Conservation (phyloP, 208 protist species). For the Acanthamoeba healyi region DNA sequence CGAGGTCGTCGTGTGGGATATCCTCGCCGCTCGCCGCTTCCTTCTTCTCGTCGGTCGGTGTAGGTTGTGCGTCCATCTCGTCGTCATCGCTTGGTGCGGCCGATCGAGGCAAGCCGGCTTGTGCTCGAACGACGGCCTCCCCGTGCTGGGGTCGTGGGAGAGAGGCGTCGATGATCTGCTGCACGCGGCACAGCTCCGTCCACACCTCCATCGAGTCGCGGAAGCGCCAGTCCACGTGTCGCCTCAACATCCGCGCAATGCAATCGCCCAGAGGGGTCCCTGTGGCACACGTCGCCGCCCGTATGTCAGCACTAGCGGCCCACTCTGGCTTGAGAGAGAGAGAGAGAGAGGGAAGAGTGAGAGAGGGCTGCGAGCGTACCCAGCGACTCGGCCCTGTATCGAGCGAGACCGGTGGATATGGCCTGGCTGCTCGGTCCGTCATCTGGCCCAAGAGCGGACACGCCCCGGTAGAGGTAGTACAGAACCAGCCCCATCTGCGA, state of each 20-base stretch:
- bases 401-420: conserved; percentile 3
- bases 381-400: not conserved
- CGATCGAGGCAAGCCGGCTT: not conserved
- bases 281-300: too few species aligned
- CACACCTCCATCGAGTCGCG: conserved; percentile 32
- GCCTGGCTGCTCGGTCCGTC: not conserved
- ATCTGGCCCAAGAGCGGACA: not conserved
- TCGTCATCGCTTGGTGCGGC: not conserved
- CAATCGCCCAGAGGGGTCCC: conserved; percentile 6
- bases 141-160: not conserved
- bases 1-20: too few species aligned
- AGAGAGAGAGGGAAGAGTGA: too few species aligned
- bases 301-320: too few species aligned
- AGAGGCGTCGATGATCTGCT: not conserved
- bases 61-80: not conserved
- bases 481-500: conserved; percentile 13
- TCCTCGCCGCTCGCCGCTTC: too few species aligned
- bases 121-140: too few species aligned
- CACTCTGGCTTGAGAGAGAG: too few species aligned
- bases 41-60: too few species aligned
- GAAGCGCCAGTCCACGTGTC: conserved; percentile 8
- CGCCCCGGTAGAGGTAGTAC: conserved; percentile 10
- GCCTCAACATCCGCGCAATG: not conserved
- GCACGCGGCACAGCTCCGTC: conserved; percentile 29
- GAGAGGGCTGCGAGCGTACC: not conserved